Evolutionary conservation across 345 rosid genomes (phyloP).

Genomic region (Salix dunnii): DNA sequence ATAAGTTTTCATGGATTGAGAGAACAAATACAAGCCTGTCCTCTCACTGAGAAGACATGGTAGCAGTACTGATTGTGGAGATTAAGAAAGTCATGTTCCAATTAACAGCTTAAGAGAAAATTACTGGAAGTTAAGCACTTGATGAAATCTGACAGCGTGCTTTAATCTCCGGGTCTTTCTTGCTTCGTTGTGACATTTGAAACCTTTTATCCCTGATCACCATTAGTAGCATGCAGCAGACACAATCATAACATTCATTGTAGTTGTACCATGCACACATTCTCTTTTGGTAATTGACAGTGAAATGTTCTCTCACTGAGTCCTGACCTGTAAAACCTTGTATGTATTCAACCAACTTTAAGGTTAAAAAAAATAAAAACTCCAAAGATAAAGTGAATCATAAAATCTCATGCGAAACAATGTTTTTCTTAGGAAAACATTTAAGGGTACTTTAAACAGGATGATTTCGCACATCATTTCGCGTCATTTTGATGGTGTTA

Average conservation of each 20-base stretch:
- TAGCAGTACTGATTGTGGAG: background rate
- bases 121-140: background rate
- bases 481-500: conserved; percentile 2
- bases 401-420: background rate
- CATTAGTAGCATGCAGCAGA: background rate
- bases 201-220: background rate
- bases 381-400: background rate
- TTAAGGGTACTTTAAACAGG: no score
- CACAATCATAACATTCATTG: background rate
- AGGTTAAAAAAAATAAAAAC: background rate
- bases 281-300: background rate
- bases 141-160: background rate
- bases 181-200: background rate
- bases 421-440: background rate
- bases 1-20: no score
- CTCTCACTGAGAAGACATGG: no score
- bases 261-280: background rate
- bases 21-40: no score
- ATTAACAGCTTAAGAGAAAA: background rate
- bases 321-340: background rate
- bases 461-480: background rate
- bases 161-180: background rate
- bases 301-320: background rate
- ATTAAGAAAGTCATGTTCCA: background rate
- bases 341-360: background rate